Base-by-base conservation (phyloP, 306 rosid genomes). In the Glycine tomentella region DNA sequence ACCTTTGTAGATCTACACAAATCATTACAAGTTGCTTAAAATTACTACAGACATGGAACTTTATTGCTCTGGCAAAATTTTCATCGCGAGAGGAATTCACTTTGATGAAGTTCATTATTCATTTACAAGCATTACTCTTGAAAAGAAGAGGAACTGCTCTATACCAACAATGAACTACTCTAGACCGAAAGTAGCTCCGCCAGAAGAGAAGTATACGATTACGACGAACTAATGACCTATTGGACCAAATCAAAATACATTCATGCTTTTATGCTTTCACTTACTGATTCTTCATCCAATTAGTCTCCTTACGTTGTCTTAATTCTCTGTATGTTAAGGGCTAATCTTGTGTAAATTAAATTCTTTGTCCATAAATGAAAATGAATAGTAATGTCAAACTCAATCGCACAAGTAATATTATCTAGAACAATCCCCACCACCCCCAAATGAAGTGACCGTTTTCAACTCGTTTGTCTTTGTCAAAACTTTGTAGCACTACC, bases 1-100 rank as follows among this genome's bases (percentile, higher is more conserved):
- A 80, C 91, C 97, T 20, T 45, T 84, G 73, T 33, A 74, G 77
- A 83, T 64, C 78, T 77, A 36, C 79, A 68, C 77, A 78, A 77
- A 74, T 45, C 15, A 55, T 45, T 36, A 57, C 79, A 69, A 44
- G 56, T 63, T 78, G 67, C 45, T 16, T 55, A 40, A 33, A 50
- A 8, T 62, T 61, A 31, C 61, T 2, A 45, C 50, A 56, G 74
- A 8, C 73, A 76, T 51, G n/a, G 65, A 53, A 71, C 70, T 33
- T 77, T 69, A 70, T 45, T 52, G 20, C 83, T 67, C 25, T 16
- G 38, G 42, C 40, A 80, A 40, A 55, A 0, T 45, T 71, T 63
- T 69, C 70, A 10, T 70, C 17, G 46, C 16, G 45, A 50, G 70
- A 33, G 76, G 69, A 13, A 61, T 63, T 31, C 69, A 14, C 70